phyloP scores from a whole-genome alignment of 2,329 filamentous ascomycete genomes.

The Diaporthe australafricana region DNA sequence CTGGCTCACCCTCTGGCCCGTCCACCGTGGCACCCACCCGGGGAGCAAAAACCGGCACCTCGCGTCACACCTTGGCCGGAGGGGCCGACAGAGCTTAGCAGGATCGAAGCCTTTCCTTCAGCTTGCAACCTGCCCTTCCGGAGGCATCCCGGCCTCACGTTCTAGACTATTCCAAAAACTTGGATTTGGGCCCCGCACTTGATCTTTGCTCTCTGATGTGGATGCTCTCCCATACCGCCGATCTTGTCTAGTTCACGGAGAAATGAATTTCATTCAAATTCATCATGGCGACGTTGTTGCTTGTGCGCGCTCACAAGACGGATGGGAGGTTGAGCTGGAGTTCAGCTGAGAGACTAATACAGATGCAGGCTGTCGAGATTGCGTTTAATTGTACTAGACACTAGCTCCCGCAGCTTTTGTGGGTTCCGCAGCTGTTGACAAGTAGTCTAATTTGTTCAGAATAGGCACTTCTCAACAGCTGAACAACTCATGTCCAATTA shows the following conservation, averaged over 20 bases:
- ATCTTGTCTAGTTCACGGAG: neutral
- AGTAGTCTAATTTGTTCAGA: too few species aligned
- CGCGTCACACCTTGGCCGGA: conserved; percentile 7
- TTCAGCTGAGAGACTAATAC: neutral
- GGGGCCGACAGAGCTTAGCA: conserved; percentile 21
- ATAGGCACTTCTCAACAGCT: neutral
- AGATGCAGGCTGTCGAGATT: neutral
- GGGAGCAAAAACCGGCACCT: conserved; percentile 1
- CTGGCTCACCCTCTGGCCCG: conserved; percentile 14
- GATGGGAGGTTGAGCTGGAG: neutral
- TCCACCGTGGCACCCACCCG: conserved; percentile 4
- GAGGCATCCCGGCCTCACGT: neutral
- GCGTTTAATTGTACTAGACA: neutral
- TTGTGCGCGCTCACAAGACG: neutral
- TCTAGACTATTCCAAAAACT: neutral
- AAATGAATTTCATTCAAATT: neutral
- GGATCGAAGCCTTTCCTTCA: conserved; percentile 16
- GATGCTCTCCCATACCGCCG: neutral
- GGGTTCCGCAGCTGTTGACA: conserved; percentile 11
- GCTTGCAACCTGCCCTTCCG: neutral
- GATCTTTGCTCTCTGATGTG: neutral
- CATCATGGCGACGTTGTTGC: neutral
- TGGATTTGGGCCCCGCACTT: neutral
- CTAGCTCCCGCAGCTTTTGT: neutral
- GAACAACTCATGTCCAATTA: neutral